Conservation (phyloP, 148 eudicot species). For the Silene latifolia region DNA sequence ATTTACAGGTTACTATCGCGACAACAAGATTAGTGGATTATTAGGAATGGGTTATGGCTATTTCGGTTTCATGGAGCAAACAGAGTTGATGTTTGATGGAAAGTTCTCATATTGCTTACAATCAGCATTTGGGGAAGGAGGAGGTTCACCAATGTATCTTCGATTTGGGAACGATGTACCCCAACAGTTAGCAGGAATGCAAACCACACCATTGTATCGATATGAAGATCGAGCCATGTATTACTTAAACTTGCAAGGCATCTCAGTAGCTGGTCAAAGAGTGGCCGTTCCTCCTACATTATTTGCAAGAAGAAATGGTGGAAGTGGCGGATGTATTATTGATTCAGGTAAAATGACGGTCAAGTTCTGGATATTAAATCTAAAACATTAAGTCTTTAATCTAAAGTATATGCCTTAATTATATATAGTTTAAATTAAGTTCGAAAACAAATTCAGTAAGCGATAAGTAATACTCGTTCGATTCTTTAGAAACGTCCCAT, state of each 20-base stretch:
- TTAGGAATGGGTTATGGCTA: neutral
- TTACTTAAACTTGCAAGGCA: conserved; percentile 13
- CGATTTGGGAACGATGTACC: neutral
- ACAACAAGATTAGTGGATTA: neutral
- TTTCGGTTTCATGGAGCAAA: neutral
- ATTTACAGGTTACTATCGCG: neutral
- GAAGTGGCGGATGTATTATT: conserved; percentile 9
- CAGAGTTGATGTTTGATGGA: neutral
- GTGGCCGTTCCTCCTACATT: neutral
- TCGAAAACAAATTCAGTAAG: too few species aligned
- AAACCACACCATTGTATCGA: neutral
- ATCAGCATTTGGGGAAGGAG: neutral
- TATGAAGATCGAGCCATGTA: neutral
- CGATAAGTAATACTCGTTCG: too few species aligned
- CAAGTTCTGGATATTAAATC: too few species aligned
- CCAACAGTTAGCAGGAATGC: neutral
- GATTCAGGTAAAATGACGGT: neutral
- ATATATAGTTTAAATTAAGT: too few species aligned
- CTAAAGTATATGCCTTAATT: too few species aligned
- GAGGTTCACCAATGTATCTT: neutral
- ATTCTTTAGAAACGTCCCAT: too few species aligned
- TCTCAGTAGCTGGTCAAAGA: neutral
- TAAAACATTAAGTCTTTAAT: too few species aligned
- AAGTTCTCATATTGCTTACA: neutral
- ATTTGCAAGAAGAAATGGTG: neutral